Percentiles rank a stretch among this genome's conserved stretches.
These are phyloP conservation scores for Mycena galopus DNA, from an alignment of 768 basidiomycete species.

Conservation along the genomic window DNA sequence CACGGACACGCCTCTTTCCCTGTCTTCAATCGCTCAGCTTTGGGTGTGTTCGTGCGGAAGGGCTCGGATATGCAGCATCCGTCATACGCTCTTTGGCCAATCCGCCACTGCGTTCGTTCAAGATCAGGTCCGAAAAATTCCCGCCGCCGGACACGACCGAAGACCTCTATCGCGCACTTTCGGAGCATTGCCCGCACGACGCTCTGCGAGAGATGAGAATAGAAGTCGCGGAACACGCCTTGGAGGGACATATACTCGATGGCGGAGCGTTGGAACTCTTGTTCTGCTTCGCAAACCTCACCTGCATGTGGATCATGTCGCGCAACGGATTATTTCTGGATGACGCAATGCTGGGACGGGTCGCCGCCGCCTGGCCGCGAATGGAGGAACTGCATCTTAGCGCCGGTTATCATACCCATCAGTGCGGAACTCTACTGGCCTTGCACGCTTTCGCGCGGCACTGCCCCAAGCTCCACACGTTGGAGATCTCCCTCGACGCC, in stretches of 20 bases:
- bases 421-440: neutral
- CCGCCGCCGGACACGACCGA: neutral
- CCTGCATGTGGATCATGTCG: neutral
- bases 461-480: slow-evolving; percentile 1
- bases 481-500: slow-evolving; percentile 15
- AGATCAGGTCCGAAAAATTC: no score
- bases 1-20: neutral
- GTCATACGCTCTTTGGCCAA: neutral
- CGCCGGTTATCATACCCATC: neutral
- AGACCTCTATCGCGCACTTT: neutral
- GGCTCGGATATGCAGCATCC: neutral
- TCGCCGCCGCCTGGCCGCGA: neutral
- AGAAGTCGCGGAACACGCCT: neutral
- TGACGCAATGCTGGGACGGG: neutral
- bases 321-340: neutral
- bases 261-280: neutral
- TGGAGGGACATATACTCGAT: no score
- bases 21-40: neutral
- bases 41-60: neutral
- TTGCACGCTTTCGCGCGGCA: slow-evolving; percentile 1
- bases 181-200: neutral
- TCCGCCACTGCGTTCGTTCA: neutral
- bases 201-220: neutral
- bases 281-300: neutral
- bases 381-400: neutral